A percentile compares a stretch with the other conserved stretches of the same genome.
Evolutionary conservation across 2,329 filamentous ascomycete genomes (phyloP).

Genomic region (Colletotrichum karsti): DNA sequence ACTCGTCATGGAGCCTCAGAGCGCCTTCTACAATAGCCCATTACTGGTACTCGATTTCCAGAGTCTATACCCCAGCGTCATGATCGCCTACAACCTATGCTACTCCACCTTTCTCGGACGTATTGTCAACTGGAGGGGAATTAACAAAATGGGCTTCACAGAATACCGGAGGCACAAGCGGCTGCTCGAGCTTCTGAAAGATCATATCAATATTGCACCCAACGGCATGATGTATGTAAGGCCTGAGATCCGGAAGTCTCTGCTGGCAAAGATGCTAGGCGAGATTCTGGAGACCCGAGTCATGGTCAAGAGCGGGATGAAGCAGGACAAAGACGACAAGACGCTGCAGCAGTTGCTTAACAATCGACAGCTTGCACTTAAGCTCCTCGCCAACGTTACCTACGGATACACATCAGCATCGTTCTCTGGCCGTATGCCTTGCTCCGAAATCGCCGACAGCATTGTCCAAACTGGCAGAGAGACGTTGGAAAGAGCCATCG

Average conservation of each 20-base stretch:
- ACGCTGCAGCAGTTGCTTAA: constrained; percentile 87
- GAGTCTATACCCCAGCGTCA: constrained; percentile 93
- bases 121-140: constrained; percentile 86
- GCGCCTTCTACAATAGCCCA: constrained; percentile 91
- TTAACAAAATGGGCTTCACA: constrained; percentile 93
- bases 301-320: constrained; percentile 99
- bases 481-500: constrained; percentile 92
- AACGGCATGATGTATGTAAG: constrained; percentile 98
- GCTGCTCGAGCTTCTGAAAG: constrained; percentile 78
- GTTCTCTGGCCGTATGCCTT: constrained; percentile 97
- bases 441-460: constrained; percentile 96
- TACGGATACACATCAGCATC: constrained; percentile 98
- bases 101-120: constrained; percentile 96
- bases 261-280: constrained; percentile 94
- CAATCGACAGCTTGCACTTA: constrained; percentile 92
- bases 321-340: constrained; percentile 88
- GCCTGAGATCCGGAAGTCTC: constrained; percentile 83
- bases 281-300: constrained; percentile 96
- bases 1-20: constrained; percentile 96
- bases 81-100: constrained; percentile 99
- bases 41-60: constrained; percentile 95
- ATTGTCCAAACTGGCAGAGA: constrained; percentile 97
- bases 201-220: constrained; percentile 90
- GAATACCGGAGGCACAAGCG: constrained; percentile 84
- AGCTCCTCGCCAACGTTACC: constrained; percentile 97